Evolutionary conservation across 441 rosid genomes (phyloP).

Genomic region (Sinapis alba): DNA sequence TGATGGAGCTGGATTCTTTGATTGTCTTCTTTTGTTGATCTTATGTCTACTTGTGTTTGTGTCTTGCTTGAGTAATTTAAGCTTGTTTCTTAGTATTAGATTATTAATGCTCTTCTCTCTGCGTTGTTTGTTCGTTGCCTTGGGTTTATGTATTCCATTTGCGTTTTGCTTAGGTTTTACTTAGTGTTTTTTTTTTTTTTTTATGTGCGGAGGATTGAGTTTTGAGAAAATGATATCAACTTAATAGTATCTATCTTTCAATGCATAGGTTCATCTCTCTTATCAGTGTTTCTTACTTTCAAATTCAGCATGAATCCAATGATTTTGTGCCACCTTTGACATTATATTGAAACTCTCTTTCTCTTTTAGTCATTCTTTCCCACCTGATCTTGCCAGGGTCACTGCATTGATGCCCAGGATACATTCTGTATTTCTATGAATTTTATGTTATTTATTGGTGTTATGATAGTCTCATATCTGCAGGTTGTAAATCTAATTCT

Average conservation of each 20-base stretch:
- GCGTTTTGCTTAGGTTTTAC: too few species aligned
- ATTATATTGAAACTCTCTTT: too few species aligned
- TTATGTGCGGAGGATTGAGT: too few species aligned
- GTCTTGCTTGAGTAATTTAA: constrained; percentile 9
- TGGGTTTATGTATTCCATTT: not conserved
- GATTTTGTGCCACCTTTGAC: too few species aligned
- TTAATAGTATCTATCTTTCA: too few species aligned
- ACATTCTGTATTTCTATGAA: not conserved
- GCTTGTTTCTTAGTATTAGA: not conserved
- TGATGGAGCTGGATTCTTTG: constrained; percentile 13
- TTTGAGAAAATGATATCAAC: not conserved
- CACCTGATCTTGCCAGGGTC: not conserved
- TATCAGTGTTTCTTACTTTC: not conserved
- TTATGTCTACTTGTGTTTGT: not conserved
- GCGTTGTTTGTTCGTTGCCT: too few species aligned
- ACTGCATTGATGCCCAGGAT: too few species aligned
- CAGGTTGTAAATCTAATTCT: constrained; percentile 5
- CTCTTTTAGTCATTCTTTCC: not conserved
- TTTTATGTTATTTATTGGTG: not conserved
- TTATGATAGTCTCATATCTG: not conserved
- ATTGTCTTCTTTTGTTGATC: constrained; percentile 4
- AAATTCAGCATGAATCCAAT: too few species aligned
- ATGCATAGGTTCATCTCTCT: not conserved
- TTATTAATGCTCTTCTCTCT: constrained; percentile 1
- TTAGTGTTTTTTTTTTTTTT: too few species aligned